Conservation (phyloP, 257 asterid genomes). For the Nicotiana knightiana region DNA sequence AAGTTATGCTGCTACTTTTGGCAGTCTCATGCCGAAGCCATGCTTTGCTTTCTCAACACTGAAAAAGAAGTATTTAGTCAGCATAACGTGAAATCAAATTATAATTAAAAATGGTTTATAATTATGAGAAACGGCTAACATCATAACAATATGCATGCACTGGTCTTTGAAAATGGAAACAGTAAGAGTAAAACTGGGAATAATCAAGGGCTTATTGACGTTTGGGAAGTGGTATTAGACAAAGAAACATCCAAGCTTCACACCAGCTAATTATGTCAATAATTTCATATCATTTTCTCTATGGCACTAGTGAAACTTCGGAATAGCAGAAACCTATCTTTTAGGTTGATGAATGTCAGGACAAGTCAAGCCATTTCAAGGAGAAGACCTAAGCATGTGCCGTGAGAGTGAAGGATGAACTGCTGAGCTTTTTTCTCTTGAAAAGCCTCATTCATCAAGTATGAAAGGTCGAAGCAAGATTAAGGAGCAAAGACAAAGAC, state of each 20-base stretch:
- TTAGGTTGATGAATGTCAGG: background rate
- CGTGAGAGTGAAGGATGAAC: background rate
- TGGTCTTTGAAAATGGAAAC: background rate
- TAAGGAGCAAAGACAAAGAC: background rate
- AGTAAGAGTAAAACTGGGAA: background rate
- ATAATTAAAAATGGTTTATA: background rate
- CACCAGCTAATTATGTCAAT: background rate
- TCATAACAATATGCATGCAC: background rate
- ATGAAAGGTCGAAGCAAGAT: background rate
- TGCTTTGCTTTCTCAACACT: conserved; percentile 76
- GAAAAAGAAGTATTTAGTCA: conserved; percentile 21
- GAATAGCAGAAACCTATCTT: background rate
- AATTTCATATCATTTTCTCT: background rate
- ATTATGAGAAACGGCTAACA: background rate
- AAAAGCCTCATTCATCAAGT: background rate
- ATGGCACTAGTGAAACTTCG: background rate
- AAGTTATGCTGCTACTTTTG: conserved; percentile 36
- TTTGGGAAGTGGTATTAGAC: background rate
- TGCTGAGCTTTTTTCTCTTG: background rate
- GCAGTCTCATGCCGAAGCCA: conserved; percentile 82
- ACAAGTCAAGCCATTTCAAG: background rate
- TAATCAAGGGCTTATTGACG: background rate
- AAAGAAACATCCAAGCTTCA: background rate
- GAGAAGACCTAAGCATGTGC: background rate
- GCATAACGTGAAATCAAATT: conserved; percentile 1